Evolutionary conservation across 2,329 filamentous ascomycete genomes (phyloP), one percentile per base, ranked within the genome.

Genomic region (Aspergillus sp.): DNA sequence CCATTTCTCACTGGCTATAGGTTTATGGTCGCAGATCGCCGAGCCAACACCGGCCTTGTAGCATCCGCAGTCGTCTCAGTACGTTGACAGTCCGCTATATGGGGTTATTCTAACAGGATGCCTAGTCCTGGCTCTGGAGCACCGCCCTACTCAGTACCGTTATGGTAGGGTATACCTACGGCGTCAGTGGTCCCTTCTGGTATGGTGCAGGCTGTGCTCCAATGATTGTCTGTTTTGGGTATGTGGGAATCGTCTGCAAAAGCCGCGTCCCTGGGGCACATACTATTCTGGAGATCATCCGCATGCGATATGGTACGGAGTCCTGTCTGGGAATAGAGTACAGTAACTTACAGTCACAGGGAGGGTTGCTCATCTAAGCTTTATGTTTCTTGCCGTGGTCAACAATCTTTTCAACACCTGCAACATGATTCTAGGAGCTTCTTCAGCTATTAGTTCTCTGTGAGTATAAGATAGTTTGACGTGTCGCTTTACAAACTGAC

Each of bases 131-230:
- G 82, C 74, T 83, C 2, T 83, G 80, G 79, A 80, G 78, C 21
- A 83, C 81, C 0, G 80, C 81, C 0, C 76, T 84, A 61, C 70
- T 84, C 1, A 80, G 80, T 0, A 79, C 79, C 8, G 75, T 75
- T 0, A 71, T 82, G 2, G 79, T 84, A 0, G 82, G 81, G 1
- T 84, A 84, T 61, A 76, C 77, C 50, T 83, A 82, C 63, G 83
- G 83, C 0, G 72, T 84, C 1, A 78, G 81, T 2, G 82, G 82
- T 0, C 82, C 82, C 0, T 84, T 85, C 55, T 85, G 82, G 82
- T 85, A 82, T 58, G 82, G 81, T 3, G 82, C 81, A 45, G 83
- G 82, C 2, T 82, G 80, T 49, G 81, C 78, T 8, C 79, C 81
- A 0, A 83, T 83, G 79, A 84, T 84, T 44, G 79, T 82, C 0